Conservation (phyloP, 495 filamentous ascomycete genomes). For the Choiromyces venosus region DNA sequence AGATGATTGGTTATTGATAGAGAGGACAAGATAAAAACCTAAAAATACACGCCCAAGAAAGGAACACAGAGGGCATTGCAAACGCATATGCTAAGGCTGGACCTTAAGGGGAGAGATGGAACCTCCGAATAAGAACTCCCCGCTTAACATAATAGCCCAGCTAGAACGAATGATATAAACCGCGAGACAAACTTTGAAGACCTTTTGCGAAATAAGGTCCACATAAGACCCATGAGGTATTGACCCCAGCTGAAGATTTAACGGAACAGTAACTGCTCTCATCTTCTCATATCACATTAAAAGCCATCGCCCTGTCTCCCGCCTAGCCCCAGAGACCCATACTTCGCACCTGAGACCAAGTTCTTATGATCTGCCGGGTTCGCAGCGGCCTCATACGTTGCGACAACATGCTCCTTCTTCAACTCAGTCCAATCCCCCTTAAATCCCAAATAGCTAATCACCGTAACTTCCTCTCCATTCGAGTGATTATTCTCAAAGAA, state of each 20-base stretch:
- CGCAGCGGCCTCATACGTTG: slow-evolving; percentile 88
- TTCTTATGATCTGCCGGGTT: slow-evolving; percentile 76
- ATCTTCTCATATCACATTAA: background rate
- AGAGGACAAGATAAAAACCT: background rate
- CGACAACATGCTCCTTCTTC: slow-evolving; percentile 72
- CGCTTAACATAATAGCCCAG: background rate
- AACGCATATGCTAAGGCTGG: background rate
- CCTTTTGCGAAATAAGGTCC: background rate
- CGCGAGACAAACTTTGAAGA: background rate
- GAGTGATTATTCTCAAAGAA: slow-evolving; percentile 75
- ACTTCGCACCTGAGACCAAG: slow-evolving; percentile 27
- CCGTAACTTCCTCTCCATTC: slow-evolving; percentile 62
- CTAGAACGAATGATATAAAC: background rate
- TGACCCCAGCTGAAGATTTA: background rate
- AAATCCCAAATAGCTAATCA: slow-evolving; percentile 80
- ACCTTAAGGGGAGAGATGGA: background rate
- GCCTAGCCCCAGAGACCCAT: slow-evolving; percentile 37
- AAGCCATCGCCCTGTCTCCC: slow-evolving; percentile 27
- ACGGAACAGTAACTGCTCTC: background rate
- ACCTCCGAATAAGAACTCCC: background rate
- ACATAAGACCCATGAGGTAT: background rate
- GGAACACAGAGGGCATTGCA: background rate
- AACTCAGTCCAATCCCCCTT: slow-evolving; percentile 86
- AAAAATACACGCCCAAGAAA: background rate
- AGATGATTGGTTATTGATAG: background rate